These are phyloP conservation scores for Backusella macrospora DNA, from an alignment of 192 early-diverging fungal species.

Conservation along the genomic window DNA sequence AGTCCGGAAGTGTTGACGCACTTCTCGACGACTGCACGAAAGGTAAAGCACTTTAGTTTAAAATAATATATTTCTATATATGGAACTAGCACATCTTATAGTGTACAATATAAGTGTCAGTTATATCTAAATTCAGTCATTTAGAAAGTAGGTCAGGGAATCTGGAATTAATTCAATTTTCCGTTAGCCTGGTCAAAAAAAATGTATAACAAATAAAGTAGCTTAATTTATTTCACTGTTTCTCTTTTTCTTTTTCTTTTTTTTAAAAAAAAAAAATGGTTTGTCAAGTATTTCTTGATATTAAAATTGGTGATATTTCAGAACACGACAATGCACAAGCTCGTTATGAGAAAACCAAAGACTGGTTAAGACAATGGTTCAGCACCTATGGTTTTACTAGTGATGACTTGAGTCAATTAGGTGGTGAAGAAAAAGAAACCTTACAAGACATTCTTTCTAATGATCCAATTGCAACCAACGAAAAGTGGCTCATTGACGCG, in stretches of 20 bases:
- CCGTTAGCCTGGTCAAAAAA: no score
- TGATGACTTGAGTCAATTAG: slow-evolving; percentile 8
- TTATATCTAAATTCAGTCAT: no score
- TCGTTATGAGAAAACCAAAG: slow-evolving; percentile 19
- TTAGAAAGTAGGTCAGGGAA: no score
- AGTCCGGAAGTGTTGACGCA: no score
- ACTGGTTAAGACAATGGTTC: slow-evolving; percentile 28
- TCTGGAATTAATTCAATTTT: no score
- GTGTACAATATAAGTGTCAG: neutral
- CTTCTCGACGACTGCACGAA: no score
- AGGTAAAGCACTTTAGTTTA: no score
- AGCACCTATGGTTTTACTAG: slow-evolving; percentile 34
- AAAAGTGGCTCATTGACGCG: slow-evolving; percentile 21
- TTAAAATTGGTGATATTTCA: slow-evolving; percentile 36
- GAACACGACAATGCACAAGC: neutral
- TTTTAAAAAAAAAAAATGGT: slow-evolving; percentile 10
- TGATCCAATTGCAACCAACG: slow-evolving; percentile 27
- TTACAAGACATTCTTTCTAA: slow-evolving; percentile 32
- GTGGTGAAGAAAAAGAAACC: slow-evolving; percentile 31
- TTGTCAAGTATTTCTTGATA: slow-evolving; percentile 31
- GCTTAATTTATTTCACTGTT: no score
- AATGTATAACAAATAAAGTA: no score
- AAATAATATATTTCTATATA: slow-evolving; percentile 35
- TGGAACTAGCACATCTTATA: no score
- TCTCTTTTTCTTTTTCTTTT: no score